phyloP scores from a whole-genome alignment of 495 filamentous ascomycete genomes.

The Baudoinia panamericana region DNA sequence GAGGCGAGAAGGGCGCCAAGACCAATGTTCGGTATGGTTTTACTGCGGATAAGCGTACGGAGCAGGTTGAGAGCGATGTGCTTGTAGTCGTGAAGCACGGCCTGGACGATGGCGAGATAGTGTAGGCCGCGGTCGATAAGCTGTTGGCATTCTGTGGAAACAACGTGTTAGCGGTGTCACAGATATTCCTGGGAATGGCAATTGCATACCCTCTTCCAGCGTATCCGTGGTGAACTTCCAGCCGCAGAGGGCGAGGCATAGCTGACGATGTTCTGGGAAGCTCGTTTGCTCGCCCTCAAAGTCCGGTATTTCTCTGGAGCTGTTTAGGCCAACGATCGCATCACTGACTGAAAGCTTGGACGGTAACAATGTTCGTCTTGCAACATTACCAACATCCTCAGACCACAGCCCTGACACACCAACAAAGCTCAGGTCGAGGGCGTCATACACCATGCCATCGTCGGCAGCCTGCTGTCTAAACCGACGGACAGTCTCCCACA shows the following conservation, averaged over 20 bases:
- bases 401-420: slow-evolving; percentile 73
- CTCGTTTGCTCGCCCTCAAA: slow-evolving; percentile 44
- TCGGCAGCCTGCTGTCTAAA: slow-evolving; percentile 38
- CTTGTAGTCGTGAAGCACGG: slow-evolving; percentile 31
- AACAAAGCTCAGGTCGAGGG: slow-evolving; percentile 71
- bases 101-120: slow-evolving; percentile 49
- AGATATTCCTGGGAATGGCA: too few species aligned
- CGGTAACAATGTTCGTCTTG: slow-evolving; percentile 17
- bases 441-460: slow-evolving; percentile 59
- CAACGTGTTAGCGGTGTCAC: too few species aligned
- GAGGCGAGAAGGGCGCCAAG: slow-evolving; percentile 41
- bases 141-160: slow-evolving; percentile 32
- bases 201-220: too few species aligned
- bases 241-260: slow-evolving; percentile 67
- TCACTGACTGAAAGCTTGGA: slow-evolving; percentile 29
- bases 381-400: slow-evolving; percentile 49
- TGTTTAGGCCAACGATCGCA: slow-evolving; percentile 38
- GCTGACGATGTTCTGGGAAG: slow-evolving; percentile 59
- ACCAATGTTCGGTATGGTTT: slow-evolving; percentile 27
- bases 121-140: slow-evolving; percentile 53
- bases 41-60: slow-evolving; percentile 24
- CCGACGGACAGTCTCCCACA: slow-evolving; percentile 45
- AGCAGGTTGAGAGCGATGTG: slow-evolving; percentile 30
- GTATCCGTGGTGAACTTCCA: slow-evolving; percentile 51
- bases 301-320: slow-evolving; percentile 32